phyloP scores from a whole-genome alignment of 345 rosid species.

The Melaleuca quinquenervia region DNA sequence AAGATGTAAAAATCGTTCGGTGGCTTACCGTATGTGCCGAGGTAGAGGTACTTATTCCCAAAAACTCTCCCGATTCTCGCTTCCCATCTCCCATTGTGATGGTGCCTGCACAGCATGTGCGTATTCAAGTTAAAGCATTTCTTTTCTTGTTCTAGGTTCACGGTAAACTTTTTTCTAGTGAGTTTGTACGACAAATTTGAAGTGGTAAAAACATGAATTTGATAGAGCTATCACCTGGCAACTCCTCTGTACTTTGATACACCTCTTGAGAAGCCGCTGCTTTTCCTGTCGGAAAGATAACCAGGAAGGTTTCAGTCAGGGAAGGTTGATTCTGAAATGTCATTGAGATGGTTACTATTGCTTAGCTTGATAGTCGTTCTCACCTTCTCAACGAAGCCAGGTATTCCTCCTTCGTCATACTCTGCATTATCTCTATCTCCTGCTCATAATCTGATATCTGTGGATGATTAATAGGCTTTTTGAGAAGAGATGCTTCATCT shows the following conservation, averaged over 20 bases:
- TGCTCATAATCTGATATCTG: conserved; percentile 44
- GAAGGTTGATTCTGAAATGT: background rate
- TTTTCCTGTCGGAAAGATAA: conserved; percentile 24
- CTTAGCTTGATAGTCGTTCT: background rate
- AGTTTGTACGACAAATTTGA: background rate
- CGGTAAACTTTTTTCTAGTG: background rate
- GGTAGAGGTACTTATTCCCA: conserved; percentile 61
- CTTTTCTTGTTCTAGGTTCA: background rate
- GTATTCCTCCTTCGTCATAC: conserved; percentile 51
- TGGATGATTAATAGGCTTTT: background rate
- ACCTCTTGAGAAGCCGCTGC: conserved; percentile 67
- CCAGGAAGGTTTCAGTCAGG: background rate
- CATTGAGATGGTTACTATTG: background rate
- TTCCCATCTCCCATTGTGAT: conserved; percentile 73
- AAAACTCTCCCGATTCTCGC: conserved; percentile 62
- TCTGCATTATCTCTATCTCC: conserved; percentile 48
- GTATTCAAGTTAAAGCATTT: background rate
- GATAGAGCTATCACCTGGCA: conserved; percentile 28
- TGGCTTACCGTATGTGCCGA: conserved; percentile 57
- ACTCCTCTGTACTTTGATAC: conserved; percentile 68
- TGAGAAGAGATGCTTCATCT: background rate
- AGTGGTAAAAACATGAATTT: background rate
- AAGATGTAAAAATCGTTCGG: background rate
- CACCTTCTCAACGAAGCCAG: conserved; percentile 56
- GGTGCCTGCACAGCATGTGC: conserved; percentile 31